Base-by-base conservation (phyloP, 306 rosid genomes). In the Adenanthera pavonina region DNA sequence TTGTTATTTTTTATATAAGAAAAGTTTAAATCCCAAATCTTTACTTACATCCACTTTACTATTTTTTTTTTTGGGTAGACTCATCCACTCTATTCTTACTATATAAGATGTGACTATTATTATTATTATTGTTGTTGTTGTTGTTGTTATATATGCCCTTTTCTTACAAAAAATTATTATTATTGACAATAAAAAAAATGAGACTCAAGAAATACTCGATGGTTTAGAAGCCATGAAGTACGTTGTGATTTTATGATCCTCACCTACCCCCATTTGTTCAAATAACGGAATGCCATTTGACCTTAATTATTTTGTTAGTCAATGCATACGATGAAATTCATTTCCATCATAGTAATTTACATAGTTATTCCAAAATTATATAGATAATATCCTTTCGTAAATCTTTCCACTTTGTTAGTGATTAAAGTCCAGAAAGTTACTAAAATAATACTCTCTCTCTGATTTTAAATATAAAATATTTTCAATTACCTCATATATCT, bases 251-350 rank as follows among this genome's bases (percentile, higher is more conserved):
- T 57, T 35, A 57, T 35, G 8, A 2, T 3, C 66, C 16, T 25
- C 66, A 35, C 66, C 66, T 13, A 57, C 35, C 66, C 14, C 38
- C 66, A 60, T 60, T 16, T 25, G 66, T 38, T 35, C 66, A 20
- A 60, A 60, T 25, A 60, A 60, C 25, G 66, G 66, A 60, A 60
- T 20, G 38, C 6, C 66, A 60, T 60, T 60, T 60, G 66, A 60
- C 38, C 66, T 60, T 40, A 40, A 40, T 57, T 25, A 8, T 7
- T 19, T 57, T 57, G 16, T 57, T 60, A 60, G 25, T 60, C 38
- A 60, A 60, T 56, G 2, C 38, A 30, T 3, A 2, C 25, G 6
- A 60, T 8, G 16, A 60, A 20, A 25, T 9, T 60, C 8, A 25
- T 30, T 20, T n/a, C 35, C 20, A 8, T 57, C 34, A 1, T 20